Evolutionary conservation across 192 early-diverging fungal species (phyloP), one percentile per base, ranked within the genome.

Genomic region (Coemansia guatemalensis): DNA sequence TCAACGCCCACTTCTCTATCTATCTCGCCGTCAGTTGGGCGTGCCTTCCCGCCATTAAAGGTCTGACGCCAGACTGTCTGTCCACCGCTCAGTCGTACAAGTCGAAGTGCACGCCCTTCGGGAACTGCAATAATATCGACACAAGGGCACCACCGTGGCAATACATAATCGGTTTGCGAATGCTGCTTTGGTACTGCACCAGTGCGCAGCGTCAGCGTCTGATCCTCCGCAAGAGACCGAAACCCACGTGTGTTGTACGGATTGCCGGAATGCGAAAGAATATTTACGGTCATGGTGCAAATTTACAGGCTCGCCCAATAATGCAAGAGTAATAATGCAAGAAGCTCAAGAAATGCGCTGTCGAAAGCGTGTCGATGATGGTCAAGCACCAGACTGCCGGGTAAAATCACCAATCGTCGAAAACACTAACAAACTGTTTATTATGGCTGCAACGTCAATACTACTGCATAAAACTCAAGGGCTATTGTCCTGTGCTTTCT

Each of bases 61-160:
- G 60, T 44, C 0, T 63, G 75, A 0, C 75, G 65, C 75, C 75
- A 78, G 41, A 78, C 63, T 2, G 70, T 78, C 30, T 78, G 62
- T 7, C 75, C 75, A 12, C 75, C 75, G 44, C 75, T 78, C 25
- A 78, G 60, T 1, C 75, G 65, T 18, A 78, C 70, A 26, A 78
- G 47, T 0, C 75, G 62, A 35, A 78, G 47, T 2, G 75, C 63
- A 4, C 59, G 49, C 1, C 71, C 70, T 48, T 78, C 75, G 21
- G 75, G 67, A 11, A 78, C 63, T 0, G 75, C 75, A 26, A 78
- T 62, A 5, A 78, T 60, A 47, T 78, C 75, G 17, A 73, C 64
- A 2, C 51, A 56, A 0, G 75, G 75, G 23, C 71, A 65, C 75
- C 75, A 78, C 20, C 47, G 69, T 9, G 75, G 67, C 7, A 56